These are phyloP conservation scores for Penicillium fimorum DNA, from an alignment of 495 filamentous ascomycete genomes.

Conservation along the genomic window DNA sequence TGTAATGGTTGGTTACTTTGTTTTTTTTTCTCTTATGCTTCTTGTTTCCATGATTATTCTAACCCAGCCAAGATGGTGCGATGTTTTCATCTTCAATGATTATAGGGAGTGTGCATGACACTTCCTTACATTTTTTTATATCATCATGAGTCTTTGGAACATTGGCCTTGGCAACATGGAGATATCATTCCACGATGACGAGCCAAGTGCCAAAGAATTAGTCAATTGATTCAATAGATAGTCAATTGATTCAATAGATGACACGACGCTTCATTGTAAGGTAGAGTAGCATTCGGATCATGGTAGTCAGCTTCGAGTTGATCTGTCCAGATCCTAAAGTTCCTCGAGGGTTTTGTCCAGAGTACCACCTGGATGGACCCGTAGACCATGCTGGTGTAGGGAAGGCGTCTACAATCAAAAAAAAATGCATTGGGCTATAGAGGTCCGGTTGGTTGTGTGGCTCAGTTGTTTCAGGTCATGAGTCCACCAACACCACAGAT, in stretches of 20 bases:
- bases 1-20: slow-evolving; percentile 27
- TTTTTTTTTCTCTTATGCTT: slow-evolving; percentile 12
- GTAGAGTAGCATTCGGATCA: neutral
- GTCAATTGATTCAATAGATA: slow-evolving; percentile 28
- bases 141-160: slow-evolving; percentile 2
- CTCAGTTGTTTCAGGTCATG: too few relatives aligned
- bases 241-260: slow-evolving; percentile 27
- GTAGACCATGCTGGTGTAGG: too few relatives aligned
- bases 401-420: too few relatives aligned
- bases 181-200: slow-evolving; percentile 8
- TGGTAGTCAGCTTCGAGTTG: neutral
- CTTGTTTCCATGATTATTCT: slow-evolving; percentile 3
- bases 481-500: too few relatives aligned
- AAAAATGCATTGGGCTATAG: too few relatives aligned
- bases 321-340: too few relatives aligned
- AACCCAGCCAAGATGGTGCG: neutral
- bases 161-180: slow-evolving; percentile 7
- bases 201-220: slow-evolving; percentile 4
- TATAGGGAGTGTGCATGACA: slow-evolving; percentile 4
- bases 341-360: too few relatives aligned
- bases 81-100: slow-evolving; percentile 11
- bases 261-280: slow-evolving; percentile 4
- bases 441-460: too few relatives aligned
- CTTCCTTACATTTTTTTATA: slow-evolving; percentile 11
- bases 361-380: too few relatives aligned